These are phyloP conservation scores for Wickerhamomyces tratensis DNA, from an alignment of 805 yeast species.

Conservation along the genomic window DNA sequence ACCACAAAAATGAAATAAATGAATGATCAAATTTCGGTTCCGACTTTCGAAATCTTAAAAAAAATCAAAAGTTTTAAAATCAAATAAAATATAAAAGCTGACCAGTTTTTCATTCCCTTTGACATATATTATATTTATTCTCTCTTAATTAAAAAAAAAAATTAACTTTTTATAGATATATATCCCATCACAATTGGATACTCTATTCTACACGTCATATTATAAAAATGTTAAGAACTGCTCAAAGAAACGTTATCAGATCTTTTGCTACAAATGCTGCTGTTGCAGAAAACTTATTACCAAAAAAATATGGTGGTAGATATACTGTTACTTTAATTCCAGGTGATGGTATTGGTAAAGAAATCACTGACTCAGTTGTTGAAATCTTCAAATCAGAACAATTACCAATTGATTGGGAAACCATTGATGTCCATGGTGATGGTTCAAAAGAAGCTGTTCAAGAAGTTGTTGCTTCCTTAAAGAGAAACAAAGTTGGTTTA, in stretches of 20 bases:
- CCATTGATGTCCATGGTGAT: constrained; percentile 58
- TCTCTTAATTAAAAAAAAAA: too few species aligned
- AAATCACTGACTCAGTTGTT: constrained; percentile 88
- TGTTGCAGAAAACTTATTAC: constrained; percentile 50
- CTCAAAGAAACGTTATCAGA: constrained; percentile 11
- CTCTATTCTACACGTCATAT: too few species aligned
- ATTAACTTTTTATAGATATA: too few species aligned
- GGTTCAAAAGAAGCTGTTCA: constrained; percentile 47
- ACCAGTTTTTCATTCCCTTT: background rate
- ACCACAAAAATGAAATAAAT: background rate
- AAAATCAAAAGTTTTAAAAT: too few species aligned
- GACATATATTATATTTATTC: too few species aligned
- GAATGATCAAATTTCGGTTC: background rate
- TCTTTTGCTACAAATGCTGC: constrained; percentile 48
- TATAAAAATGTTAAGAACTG: background rate
- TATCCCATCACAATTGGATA: too few species aligned
- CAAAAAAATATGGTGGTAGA: constrained; percentile 91
- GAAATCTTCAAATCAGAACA: constrained; percentile 79
- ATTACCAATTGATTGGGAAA: constrained; percentile 93
- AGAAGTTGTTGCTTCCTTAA: constrained; percentile 82
- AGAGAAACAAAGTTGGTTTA: constrained; percentile 94
- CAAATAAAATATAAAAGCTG: background rate
- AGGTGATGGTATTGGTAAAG: constrained; percentile 97
- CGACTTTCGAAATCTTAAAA: background rate
- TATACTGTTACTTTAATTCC: constrained; percentile 93